Evolutionary conservation across 345 rosid genomes (phyloP), one percentile per base, ranked within the genome.

Genomic region (Salix purpurea): DNA sequence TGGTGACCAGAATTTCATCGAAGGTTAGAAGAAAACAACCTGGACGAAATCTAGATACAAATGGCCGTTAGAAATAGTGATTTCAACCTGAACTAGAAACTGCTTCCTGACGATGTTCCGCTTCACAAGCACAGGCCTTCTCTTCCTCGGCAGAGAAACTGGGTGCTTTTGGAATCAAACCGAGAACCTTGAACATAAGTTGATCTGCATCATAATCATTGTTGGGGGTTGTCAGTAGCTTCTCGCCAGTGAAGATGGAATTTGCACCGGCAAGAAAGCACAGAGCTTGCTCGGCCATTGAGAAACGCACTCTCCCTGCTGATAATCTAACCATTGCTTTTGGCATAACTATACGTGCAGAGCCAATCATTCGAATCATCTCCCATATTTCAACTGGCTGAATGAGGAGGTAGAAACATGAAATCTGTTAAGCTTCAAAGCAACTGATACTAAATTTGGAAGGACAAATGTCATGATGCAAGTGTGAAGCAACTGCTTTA

Each of bases 381-480:
- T 92, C 98, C 99, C 99, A 96, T 85, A 96, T 89, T 83, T 93
- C 99, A 71, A 96, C 98, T 23, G 99, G 95, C 98, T 95, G 87
- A 75, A 82, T 7, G 79, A 73, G 36, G 28, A 54, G 10, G 71
- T 4, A 50, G 71, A 48, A 36, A 70, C 36, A 70, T 30, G 67
- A 76, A 16, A 28, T 78, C 7, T 12, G 50, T 61, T 37, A 34
- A 34, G 15, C 48, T 69, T 73, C 70, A 28, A 21, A 71, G 14
- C 2, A 48, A 26, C n/a, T 28, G 13, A 48, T 26, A 10, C 39
- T 2, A 71, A 71, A 16, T 2, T 26, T 28, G 7, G 19, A 28
- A 39, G 15, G 39, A 71, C 1, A 54, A 71, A n/a, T 71, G 11
- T 71, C 11, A 32, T 32, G 48, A 15, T n/a, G 39, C 34, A 65